These are phyloP conservation scores for Cutaneotrichosporon sp. DNA, from an alignment of 1,284 basidiomycete species.

Conservation along the genomic window DNA sequence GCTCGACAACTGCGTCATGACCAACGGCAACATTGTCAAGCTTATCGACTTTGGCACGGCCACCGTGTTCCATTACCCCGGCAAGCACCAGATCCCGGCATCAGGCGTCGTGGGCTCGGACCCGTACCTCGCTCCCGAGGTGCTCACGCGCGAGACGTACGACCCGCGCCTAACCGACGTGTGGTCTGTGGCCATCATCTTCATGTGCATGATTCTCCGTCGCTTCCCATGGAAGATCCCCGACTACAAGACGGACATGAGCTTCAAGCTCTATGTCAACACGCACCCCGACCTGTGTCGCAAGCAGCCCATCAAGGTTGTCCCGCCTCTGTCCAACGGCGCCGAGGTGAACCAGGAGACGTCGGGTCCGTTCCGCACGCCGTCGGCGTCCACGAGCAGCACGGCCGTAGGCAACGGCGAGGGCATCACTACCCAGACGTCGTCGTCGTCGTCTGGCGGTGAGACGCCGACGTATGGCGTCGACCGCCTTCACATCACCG, in stretches of 20 bases:
- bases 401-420: slow-evolving; percentile 23
- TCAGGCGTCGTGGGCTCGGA: slow-evolving; percentile 94
- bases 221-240: slow-evolving; percentile 99
- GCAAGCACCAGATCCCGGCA: slow-evolving; percentile 71
- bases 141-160: slow-evolving; percentile 72
- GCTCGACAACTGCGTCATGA: slow-evolving; percentile 99
- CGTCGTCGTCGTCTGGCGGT: slow-evolving; percentile 20
- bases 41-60: slow-evolving; percentile 99
- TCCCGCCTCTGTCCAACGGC: slow-evolving; percentile 37
- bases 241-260: slow-evolving; percentile 86
- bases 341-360: slow-evolving; percentile 19
- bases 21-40: slow-evolving; percentile 86
- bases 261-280: slow-evolving; percentile 84
- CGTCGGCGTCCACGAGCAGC: slow-evolving; percentile 26
- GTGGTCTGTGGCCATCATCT: slow-evolving; percentile 97
- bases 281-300: slow-evolving; percentile 81
- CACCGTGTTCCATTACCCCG: slow-evolving; percentile 97
- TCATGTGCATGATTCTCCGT: slow-evolving; percentile 98
- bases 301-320: slow-evolving; percentile 40
- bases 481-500: slow-evolving; percentile 24
- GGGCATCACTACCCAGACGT: not conserved
- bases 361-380: slow-evolving; percentile 36
- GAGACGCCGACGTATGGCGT: slow-evolving; percentile 21
- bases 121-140: slow-evolving; percentile 97
- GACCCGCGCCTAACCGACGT: slow-evolving; percentile 97